These are phyloP conservation scores for Orobanche coerulescens DNA, from an alignment of 257 asterid species.

Conservation along the genomic window DNA sequence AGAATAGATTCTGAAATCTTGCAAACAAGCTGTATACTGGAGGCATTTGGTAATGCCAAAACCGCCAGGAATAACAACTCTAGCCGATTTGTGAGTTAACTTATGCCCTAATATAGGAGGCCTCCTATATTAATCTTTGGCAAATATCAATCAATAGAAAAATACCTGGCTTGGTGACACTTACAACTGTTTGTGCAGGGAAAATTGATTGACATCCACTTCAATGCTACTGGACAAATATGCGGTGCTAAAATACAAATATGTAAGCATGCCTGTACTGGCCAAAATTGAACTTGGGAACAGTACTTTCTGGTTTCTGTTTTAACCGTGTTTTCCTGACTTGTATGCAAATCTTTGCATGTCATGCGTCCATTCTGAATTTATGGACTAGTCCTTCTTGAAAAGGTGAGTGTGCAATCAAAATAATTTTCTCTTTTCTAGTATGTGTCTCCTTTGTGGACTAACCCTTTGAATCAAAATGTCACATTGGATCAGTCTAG, in stretches of 20 bases:
- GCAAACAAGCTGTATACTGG: constrained; percentile 71
- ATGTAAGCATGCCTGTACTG: constrained; percentile 46
- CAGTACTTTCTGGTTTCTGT: constrained; percentile 13
- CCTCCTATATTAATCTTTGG: background rate
- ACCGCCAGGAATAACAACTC: constrained; percentile 74
- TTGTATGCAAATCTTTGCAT: constrained; percentile 31
- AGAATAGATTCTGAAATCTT: constrained; percentile 67
- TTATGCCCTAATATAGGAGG: constrained; percentile 12
- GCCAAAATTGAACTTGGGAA: constrained; percentile 19
- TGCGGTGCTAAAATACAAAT: constrained; percentile 80
- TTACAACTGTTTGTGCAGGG: constrained; percentile 49
- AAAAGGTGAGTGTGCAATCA: constrained; percentile 54
- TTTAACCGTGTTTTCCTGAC: constrained; percentile 30
- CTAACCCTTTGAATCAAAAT: constrained; percentile 25
- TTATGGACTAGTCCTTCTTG: constrained; percentile 67
- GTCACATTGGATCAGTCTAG: constrained; percentile 64
- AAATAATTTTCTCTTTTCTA: constrained; percentile 17
- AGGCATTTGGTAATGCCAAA: constrained; percentile 98
- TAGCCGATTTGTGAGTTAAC: constrained; percentile 85
- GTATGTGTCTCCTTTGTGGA: constrained; percentile 19
- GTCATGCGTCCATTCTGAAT: constrained; percentile 24
- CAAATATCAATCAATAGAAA: constrained; percentile 15
- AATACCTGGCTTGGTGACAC: constrained; percentile 17
- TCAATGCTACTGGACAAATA: constrained; percentile 56
- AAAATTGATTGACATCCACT: constrained; percentile 70